These are phyloP conservation scores for Carex scoparia DNA, from an alignment of 176 grass and related monocot genomes.

Conservation along the genomic window DNA sequence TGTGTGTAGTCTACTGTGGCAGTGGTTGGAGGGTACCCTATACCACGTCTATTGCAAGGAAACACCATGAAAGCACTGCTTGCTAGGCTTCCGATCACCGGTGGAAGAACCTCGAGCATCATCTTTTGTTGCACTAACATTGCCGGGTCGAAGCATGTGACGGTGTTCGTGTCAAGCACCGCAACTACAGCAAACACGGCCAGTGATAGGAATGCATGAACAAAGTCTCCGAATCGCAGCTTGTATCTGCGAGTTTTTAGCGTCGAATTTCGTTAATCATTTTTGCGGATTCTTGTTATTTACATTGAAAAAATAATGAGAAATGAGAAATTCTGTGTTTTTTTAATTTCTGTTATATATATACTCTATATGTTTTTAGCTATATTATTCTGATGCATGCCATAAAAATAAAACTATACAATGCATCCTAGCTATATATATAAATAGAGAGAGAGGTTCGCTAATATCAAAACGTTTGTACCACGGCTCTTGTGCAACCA, in stretches of 20 bases:
- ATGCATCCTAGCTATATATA: too few relatives aligned
- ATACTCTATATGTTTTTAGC: not conserved
- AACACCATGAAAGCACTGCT: conserved; percentile 50
- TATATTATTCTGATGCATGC: too few relatives aligned
- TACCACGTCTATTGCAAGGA: conserved; percentile 47
- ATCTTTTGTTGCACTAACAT: conserved; percentile 39
- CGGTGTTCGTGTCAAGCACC: conserved; percentile 50
- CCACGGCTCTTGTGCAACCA: too few relatives aligned
- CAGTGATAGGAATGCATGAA: conserved; percentile 49
- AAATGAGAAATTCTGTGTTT: not conserved
- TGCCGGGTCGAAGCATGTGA: conserved; percentile 59
- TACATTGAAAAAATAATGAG: not conserved
- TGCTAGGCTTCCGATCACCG: conserved; percentile 47
- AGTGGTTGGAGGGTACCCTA: conserved; percentile 49
- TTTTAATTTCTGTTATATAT: too few relatives aligned
- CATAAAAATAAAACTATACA: too few relatives aligned
- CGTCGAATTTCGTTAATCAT: not conserved
- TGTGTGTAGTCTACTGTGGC: conserved; percentile 13
- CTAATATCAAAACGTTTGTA: too few relatives aligned
- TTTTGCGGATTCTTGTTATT: not conserved
- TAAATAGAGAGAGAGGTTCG: too few relatives aligned
- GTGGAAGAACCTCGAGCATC: conserved; percentile 48
- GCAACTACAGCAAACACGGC: conserved; percentile 50
- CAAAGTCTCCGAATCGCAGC: conserved; percentile 47
- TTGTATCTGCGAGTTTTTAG: conserved; percentile 30